Evolutionary conservation across 2,329 filamentous ascomycete species (phyloP), one percentile per base, ranked within the genome.

Genomic region (Botryosphaeria dothidea): DNA sequence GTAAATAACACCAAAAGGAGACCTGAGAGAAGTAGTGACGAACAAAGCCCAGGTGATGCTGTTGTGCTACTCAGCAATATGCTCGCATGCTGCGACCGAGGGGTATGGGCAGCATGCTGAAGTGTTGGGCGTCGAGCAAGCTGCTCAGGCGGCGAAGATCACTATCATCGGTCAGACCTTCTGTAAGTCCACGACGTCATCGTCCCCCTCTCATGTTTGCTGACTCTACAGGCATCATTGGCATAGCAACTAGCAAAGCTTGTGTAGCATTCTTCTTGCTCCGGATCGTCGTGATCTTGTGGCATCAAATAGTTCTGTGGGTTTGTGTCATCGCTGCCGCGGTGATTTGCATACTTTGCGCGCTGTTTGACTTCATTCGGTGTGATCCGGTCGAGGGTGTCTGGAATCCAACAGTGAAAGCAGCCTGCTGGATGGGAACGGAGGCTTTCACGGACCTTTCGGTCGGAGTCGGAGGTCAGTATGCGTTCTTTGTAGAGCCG

Each of bases 281-380:
- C 17, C 71, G 74, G 7, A 74, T 75, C 41, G 73, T 74, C 5
- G n/a, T 74, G 11, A 65, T 67, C 13, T 64, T 48, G 29, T 74
- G 72, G 72, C 73, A 76, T 36, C 68, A 71, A n/a, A 66, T 54
- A 1, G 61, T 75, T 4, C 67, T 76, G 1, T 76, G 74, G 74
- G 68, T 73, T 43, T 74, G 73, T 52, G 72, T 75, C 46, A 46
- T 69, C 31, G 71, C 67, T 21, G 73, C 71, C 8, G 68, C 71
- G 8, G 66, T 70, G 43, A 67, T 75, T 36, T 72, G 70, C 65
- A 69, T 66, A 15, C 68, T 74, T 31, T 73, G 73, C 4, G 73
- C 72, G 0, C 66, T 69, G 3, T 61, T 73, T 4, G 61, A 74
- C 4, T 75, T 71, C 65, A 36, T 73, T 17, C 73, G 74, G 48